Base-by-base conservation (phyloP, 2,329 filamentous ascomycete species). In the Aureobasidium musti region DNA sequence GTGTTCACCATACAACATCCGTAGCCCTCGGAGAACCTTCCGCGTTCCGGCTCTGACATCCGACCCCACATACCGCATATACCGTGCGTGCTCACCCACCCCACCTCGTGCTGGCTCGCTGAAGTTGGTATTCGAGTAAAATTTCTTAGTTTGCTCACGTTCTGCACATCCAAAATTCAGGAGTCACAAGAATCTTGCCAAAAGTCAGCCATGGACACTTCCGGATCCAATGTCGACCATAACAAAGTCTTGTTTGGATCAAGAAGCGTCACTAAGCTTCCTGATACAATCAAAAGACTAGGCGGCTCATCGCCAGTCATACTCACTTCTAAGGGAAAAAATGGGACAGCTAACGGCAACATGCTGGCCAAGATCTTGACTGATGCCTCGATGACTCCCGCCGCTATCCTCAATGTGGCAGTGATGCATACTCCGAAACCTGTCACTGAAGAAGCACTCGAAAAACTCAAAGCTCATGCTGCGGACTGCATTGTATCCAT, bases 361-460 rank as follows among this genome's bases (percentile, higher is more conserved):
- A 43, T 21, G 35, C 54, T 13, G 77, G 77, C 67, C 21, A n/a
- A 56, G 33, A 23, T 56, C 7, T 14, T 56, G n/a, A 17, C 17
- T n/a, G 14, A 78, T 79, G 54, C 73, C 81, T n/a, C 82, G 81
- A 6, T 41, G 21, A 39, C 21, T 41, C 33, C 53, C 7, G 54
- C 54, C 26, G 82, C 83, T 39, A 77, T 82, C 60, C 87, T 86
- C 75, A 77, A 77, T 50, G 80, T 84, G 69, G 86, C 86, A 1
- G 82, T 82, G 3, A 88, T 89, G 86, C 86, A 89, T 76, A 89
- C 86, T 0, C 87, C 86, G 1, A 81, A 79, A 5, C 73, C 83
- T 67, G 76, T 88, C 65, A 88, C 86, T 2, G 82, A 87, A 23
- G 80, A 82, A 71, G 86, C 86, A 0, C 70, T 87, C n/a, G 75